Evolutionary conservation across 768 basidiomycete genomes (phyloP).

Genomic region (Hysterangium stoloniferum): DNA sequence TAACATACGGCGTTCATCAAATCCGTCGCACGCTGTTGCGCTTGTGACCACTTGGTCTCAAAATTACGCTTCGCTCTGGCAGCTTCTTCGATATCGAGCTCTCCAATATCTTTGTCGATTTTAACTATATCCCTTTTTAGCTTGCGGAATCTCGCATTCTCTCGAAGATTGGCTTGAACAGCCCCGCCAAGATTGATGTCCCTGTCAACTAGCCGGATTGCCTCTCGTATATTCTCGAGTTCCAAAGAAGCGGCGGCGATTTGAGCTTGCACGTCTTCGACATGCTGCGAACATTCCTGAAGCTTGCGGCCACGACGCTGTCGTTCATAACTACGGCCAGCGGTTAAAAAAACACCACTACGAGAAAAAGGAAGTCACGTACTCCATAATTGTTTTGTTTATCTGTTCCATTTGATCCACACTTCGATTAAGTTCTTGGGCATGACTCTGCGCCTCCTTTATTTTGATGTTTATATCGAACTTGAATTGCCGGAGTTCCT

Average conservation of each 20-base stretch:
- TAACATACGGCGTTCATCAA: slow-evolving; percentile 56
- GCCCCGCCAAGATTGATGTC: slow-evolving; percentile 75
- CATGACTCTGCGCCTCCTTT: slow-evolving; percentile 41
- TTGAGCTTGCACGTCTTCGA: slow-evolving; percentile 40
- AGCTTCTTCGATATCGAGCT: slow-evolving; percentile 77
- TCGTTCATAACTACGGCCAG: slow-evolving; percentile 54
- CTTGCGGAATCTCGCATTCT: slow-evolving; percentile 75
- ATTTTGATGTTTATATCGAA: slow-evolving; percentile 42
- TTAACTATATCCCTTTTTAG: slow-evolving; percentile 56
- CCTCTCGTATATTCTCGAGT: slow-evolving; percentile 33
- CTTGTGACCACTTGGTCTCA: slow-evolving; percentile 65
- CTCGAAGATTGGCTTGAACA: slow-evolving; percentile 60
- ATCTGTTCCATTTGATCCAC: slow-evolving; percentile 52
- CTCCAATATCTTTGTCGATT: slow-evolving; percentile 64
- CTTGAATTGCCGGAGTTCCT: slow-evolving; percentile 42
- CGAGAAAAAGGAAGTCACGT: slow-evolving; percentile 14
- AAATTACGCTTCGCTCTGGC: slow-evolving; percentile 80
- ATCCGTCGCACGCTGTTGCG: slow-evolving; percentile 65
- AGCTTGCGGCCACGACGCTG: slow-evolving; percentile 56
- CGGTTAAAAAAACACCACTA: background rate
- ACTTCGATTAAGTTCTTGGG: slow-evolving; percentile 60
- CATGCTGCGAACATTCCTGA: slow-evolving; percentile 47
- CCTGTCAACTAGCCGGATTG: slow-evolving; percentile 56
- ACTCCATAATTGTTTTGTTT: slow-evolving; percentile 64
- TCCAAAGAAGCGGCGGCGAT: slow-evolving; percentile 35